These are phyloP conservation scores for Xylariales sp. DNA, from an alignment of 2,329 filamentous ascomycete species.

Conservation along the genomic window DNA sequence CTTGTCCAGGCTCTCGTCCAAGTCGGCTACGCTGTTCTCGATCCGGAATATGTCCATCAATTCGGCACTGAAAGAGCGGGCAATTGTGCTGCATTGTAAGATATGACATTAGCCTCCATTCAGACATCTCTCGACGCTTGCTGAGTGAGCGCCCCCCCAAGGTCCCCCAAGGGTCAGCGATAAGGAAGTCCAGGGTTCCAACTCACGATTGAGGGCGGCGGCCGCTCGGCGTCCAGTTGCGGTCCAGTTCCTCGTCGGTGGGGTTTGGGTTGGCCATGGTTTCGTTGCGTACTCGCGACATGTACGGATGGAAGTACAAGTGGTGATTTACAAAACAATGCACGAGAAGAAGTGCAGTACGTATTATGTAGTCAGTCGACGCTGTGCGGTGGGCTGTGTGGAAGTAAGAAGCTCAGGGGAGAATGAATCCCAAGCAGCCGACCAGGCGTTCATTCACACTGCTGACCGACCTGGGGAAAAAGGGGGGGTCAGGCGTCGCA, in stretches of 20 bases:
- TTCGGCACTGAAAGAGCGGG: constrained; percentile 79
- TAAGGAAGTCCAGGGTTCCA: too few species aligned
- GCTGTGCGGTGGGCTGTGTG: too few species aligned
- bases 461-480: constrained; percentile 13
- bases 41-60: constrained; percentile 87
- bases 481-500: constrained; percentile 17
- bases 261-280: constrained; percentile 25
- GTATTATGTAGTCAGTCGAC: too few species aligned
- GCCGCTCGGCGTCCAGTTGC: constrained; percentile 75
- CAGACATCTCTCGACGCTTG: too few species aligned
- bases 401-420: too few species aligned
- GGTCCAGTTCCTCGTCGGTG: constrained; percentile 66
- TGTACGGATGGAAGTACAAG: not conserved
- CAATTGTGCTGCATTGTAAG: constrained; percentile 63
- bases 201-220: constrained; percentile 80
- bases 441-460: too few species aligned
- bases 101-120: constrained; percentile 14
- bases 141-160: too few species aligned
- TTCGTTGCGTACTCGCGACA: not conserved
- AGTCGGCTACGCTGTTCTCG: constrained; percentile 68
- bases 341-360: not conserved
- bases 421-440: too few species aligned
- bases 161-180: too few species aligned
- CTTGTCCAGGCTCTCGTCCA: constrained; percentile 71
- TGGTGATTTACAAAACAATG: not conserved